These are phyloP conservation scores for Symbiodinium pilosum DNA, from an alignment of 73 alveolate species.

Conservation along the genomic window DNA sequence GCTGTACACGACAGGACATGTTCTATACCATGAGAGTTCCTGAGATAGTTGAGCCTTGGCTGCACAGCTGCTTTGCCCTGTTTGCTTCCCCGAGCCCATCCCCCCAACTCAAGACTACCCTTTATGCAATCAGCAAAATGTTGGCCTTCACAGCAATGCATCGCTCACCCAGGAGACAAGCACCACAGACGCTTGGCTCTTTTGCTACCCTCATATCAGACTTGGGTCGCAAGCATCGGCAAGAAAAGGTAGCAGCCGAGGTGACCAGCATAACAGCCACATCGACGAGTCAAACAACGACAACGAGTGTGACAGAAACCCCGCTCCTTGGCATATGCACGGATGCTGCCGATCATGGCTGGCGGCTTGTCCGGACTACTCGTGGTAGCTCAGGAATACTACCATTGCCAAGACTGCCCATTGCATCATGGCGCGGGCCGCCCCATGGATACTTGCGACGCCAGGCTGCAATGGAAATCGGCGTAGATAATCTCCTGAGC, in stretches of 20 bases:
- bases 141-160: too few relatives aligned
- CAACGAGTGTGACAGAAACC: background rate
- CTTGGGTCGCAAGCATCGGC: too few relatives aligned
- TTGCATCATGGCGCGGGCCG: background rate
- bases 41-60: slow-evolving; percentile 7
- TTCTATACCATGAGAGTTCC: slow-evolving; percentile 67
- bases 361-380: background rate
- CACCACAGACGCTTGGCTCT: background rate
- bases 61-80: background rate
- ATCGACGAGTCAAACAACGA: background rate
- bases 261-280: background rate
- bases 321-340: background rate
- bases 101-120: too few relatives aligned
- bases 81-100: too few relatives aligned
- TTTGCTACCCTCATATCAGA: too few relatives aligned
- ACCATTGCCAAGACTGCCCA: slow-evolving; percentile 4
- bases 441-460: background rate
- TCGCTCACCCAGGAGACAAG: background rate
- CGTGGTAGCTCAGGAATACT: background rate
- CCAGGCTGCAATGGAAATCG: background rate
- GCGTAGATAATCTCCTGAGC: too few relatives aligned
- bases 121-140: too few relatives aligned
- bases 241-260: too few relatives aligned
- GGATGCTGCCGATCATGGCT: background rate
- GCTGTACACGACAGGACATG: slow-evolving; percentile 38